phyloP scores from a whole-genome alignment of 371 early-diverging fungal species.

The Mucor lusitanicus region DNA sequence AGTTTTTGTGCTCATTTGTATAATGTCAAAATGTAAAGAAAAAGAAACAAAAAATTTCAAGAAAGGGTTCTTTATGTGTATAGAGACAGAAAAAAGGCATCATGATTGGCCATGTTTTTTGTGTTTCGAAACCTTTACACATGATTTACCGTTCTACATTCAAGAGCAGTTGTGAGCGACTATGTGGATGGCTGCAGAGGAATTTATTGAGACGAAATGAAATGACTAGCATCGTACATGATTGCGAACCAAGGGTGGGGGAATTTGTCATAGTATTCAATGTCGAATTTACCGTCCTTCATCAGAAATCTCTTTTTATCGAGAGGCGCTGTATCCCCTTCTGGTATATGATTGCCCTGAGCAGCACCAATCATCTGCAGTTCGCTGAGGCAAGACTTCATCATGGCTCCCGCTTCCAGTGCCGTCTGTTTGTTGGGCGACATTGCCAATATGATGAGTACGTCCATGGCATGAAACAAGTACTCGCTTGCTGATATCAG shows the following conservation, averaged over 20 bases:
- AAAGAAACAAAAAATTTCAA: no score
- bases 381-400: neutral
- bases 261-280: slow-evolving; percentile 3
- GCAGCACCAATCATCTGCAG: neutral
- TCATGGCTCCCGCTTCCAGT: slow-evolving; percentile 6
- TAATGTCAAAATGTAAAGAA: no score
- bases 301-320: neutral
- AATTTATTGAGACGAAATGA: neutral
- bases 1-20: neutral
- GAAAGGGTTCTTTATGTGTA: no score
- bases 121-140: no score
- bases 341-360: neutral
- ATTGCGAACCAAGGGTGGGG: slow-evolving; percentile 23
- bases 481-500: neutral
- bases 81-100: no score
- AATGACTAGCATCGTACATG: slow-evolving; percentile 15
- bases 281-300: neutral
- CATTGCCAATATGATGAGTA: neutral
- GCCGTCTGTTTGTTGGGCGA: neutral
- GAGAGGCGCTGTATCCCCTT: neutral
- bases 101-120: no score
- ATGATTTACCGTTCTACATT: no score
- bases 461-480: slow-evolving; percentile 10
- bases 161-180: no score
- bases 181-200: no score